Conservation (phyloP, 768 basidiomycete species). For the Boletellus emodensis region DNA sequence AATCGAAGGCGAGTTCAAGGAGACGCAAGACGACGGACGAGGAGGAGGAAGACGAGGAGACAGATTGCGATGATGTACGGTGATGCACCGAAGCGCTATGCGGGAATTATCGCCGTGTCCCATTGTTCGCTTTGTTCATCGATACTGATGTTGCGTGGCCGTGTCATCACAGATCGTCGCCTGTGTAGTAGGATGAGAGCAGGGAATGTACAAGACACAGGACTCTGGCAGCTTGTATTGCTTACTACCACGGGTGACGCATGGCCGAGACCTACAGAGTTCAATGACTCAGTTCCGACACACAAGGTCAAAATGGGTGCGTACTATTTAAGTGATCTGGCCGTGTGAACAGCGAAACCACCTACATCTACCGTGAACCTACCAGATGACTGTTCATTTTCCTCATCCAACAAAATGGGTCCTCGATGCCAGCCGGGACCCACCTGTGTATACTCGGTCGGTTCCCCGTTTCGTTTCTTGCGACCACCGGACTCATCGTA, state of each 20-base stretch:
- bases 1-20: background rate
- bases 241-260: too few relatives aligned
- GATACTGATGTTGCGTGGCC: background rate
- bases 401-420: conserved; percentile 1
- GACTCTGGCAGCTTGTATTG: too few relatives aligned
- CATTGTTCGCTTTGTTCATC: background rate
- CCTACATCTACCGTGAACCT: background rate
- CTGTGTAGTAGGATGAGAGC: too few relatives aligned
- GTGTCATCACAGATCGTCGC: too few relatives aligned
- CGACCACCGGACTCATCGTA: background rate
- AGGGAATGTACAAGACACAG: too few relatives aligned
- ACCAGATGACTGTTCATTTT: background rate
- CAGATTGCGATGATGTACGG: conserved; percentile 1
- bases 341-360: too few relatives aligned
- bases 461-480: background rate
- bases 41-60: conserved; percentile 5
- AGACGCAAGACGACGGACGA: conserved; percentile 5
- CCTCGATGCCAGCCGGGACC: conserved; percentile 5
- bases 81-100: background rate
- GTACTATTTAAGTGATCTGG: too few relatives aligned
- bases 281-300: too few relatives aligned
- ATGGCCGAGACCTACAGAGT: too few relatives aligned
- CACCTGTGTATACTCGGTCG: conserved; percentile 17
- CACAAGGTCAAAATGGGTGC: too few relatives aligned
- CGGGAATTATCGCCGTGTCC: background rate